Percentiles rank a stretch among this genome's conserved stretches.
Evolutionary conservation across 2,329 filamentous ascomycete species (phyloP).

Genomic region (Pseudogymnoascus sp.): DNA sequence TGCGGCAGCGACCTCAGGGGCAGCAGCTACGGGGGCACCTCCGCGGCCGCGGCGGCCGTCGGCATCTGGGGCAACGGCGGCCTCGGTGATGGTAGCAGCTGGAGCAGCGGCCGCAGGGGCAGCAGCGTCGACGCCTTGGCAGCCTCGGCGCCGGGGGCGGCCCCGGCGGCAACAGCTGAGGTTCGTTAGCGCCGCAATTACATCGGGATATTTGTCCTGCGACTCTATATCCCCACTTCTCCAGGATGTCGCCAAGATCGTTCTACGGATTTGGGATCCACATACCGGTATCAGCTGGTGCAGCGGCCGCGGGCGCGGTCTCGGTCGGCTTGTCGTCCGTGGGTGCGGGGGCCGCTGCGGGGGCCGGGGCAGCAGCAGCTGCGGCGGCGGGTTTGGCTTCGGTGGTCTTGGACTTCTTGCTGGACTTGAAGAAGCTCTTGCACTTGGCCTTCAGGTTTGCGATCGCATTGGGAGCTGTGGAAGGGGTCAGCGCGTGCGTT

Average conservation of each 20-base stretch:
- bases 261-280: background rate
- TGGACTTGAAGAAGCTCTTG: constrained; percentile 25
- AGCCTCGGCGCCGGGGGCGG: background rate
- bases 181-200: background rate
- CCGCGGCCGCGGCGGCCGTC: background rate
- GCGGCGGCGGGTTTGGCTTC: constrained; percentile 18
- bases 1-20: constrained; percentile 5
- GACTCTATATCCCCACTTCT: background rate
- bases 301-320: background rate
- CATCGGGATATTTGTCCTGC: background rate
- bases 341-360: constrained; percentile 9
- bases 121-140: constrained; percentile 7
- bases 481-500: background rate
- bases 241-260: background rate
- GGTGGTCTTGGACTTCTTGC: constrained; percentile 24
- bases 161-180: background rate
- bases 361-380: constrained; percentile 9
- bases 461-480: constrained; percentile 27
- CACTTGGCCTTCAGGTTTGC: constrained; percentile 26
- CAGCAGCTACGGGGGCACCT: constrained; percentile 9
- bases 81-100: no score
- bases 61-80: constrained; percentile 1
- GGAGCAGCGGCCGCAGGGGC: constrained; percentile 13
- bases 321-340: background rate
- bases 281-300: background rate